A percentile compares a stretch with the other conserved stretches of the same genome.
Conservation (phyloP, 495 filamentous ascomycete genomes). For the Penicillium cataractarum region DNA sequence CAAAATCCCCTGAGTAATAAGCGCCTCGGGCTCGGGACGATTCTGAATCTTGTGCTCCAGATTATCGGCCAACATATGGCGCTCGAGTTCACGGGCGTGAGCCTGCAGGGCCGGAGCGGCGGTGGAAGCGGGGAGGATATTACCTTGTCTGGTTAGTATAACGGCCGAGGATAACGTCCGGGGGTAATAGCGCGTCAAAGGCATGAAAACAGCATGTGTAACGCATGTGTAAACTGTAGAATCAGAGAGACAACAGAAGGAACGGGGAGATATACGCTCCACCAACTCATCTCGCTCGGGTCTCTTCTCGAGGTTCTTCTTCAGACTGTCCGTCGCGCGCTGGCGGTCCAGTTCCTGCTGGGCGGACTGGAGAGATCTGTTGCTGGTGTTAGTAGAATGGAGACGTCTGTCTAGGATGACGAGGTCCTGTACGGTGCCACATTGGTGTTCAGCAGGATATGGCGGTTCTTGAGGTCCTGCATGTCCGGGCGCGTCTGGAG, state of each 20-base stretch:
- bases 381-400: neutral
- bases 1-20: constrained; percentile 78
- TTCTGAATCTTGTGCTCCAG: constrained; percentile 81
- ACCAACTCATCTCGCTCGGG: constrained; percentile 68
- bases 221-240: too few relatives aligned
- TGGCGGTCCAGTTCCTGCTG: constrained; percentile 68
- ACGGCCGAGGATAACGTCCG: too few relatives aligned
- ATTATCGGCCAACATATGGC: constrained; percentile 80
- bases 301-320: constrained; percentile 67
- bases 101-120: constrained; percentile 76
- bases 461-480: constrained; percentile 75
- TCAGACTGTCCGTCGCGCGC: constrained; percentile 62
- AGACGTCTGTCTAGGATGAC: neutral
- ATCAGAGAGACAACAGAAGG: constrained; percentile 7
- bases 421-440: constrained; percentile 62
- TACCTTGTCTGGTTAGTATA: constrained; percentile 51
- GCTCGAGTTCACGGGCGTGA: constrained; percentile 78
- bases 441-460: constrained; percentile 73
- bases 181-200: too few relatives aligned
- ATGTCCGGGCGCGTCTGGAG: constrained; percentile 77
- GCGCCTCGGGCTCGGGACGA: constrained; percentile 71
- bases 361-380: constrained; percentile 63
- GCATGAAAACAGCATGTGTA: too few relatives aligned
- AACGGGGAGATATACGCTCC: constrained; percentile 61
- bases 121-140: constrained; percentile 72